Evolutionary conservation across 352 stramenopile species (phyloP), one percentile per base, ranked within the genome.

Genomic region (Phytophthora lateralis): DNA sequence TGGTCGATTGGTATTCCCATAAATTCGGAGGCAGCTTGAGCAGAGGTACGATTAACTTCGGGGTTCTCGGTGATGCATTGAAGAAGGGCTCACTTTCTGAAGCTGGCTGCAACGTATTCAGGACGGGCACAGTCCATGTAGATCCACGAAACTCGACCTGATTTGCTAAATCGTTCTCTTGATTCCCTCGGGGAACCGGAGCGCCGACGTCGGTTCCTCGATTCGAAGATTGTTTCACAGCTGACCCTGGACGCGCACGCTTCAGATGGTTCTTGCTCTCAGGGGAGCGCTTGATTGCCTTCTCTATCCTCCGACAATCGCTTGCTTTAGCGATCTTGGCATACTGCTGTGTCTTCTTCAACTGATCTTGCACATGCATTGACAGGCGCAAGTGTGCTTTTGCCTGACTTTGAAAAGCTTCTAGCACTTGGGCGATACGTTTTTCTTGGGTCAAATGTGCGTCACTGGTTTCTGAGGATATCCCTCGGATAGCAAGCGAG

Each of bases 21-120:
- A 52, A n/a, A 52, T 56, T 26, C 20, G 39, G 41, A 7, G 57
- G 63, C 7, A 71, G 17, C 54, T 61, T 60, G 18, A 71, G 46
- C 15, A 50, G 63, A 54, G 63, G 56, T 14, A 71, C 56, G 8
- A 66, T 37, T 15, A 71, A 38, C 29, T 9, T 43, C 24, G 20
- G 20, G 6, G 49, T 52, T 2, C 7, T 30, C 26, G 49, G 49
- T 11, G 35, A 42, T n/a, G 37, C 24, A 48, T 10, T 55, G 15
- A 32, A 29, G 15, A 47, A 42, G 10, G 26, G 8, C 14, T 59
- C 56, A 9, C 21, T 34, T 37, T 24, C 53, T 29, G 26, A 27
- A 24, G 20, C 15, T 37, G 18, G 11, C 9, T 32, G 32, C 17
- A 42, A 15, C 20, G 35, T 21, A n/a, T 20, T 32, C 12, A 35